Percentiles rank a stretch among this genome's conserved stretches.
phyloP scores from a whole-genome alignment of 768 basidiomycete species.

The Cubamyces lactineus region DNA sequence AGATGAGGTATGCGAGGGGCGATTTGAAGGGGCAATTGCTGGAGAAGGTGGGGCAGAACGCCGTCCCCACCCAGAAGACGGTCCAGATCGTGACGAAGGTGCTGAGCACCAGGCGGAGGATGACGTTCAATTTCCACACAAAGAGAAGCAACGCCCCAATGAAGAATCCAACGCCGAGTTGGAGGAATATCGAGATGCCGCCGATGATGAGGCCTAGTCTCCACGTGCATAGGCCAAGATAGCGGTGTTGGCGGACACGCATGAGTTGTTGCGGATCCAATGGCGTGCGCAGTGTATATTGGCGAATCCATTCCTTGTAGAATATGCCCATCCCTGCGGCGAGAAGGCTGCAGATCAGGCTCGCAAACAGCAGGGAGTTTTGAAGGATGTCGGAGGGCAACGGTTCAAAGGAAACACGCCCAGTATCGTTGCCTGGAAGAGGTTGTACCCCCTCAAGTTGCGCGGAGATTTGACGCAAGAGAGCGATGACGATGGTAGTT shows the following conservation, averaged over 20 bases:
- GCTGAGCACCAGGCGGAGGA: conserved; percentile 45
- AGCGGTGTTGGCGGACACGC: conserved; percentile 52
- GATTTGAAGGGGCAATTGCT: conserved; percentile 18
- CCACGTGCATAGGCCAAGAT: conserved; percentile 38
- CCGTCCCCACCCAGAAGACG: conserved; percentile 12
- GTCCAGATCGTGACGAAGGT: background rate
- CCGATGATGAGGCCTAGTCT: conserved; percentile 63
- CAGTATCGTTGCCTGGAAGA: background rate
- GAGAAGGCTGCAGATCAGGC: conserved; percentile 15
- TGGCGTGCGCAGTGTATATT: conserved; percentile 15
- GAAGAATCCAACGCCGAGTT: conserved; percentile 57
- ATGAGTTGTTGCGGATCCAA: background rate
- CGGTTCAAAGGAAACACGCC: background rate
- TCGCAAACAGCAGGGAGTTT: conserved; percentile 16
- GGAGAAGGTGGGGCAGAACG: conserved; percentile 4
- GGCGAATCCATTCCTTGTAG: conserved; percentile 20
- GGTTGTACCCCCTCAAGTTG: conserved; percentile 1
- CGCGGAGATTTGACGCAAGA: conserved; percentile 6
- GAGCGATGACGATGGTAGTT: background rate
- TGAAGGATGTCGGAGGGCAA: background rate
- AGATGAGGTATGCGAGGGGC: conserved; percentile 6
- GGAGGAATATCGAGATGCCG: conserved; percentile 63
- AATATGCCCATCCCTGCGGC: conserved; percentile 17
- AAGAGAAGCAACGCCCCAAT: conserved; percentile 56
- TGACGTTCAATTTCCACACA: conserved; percentile 57